Conservation (phyloP, 108 stramenopile genomes). For the Bacterosira constricta region DNA sequence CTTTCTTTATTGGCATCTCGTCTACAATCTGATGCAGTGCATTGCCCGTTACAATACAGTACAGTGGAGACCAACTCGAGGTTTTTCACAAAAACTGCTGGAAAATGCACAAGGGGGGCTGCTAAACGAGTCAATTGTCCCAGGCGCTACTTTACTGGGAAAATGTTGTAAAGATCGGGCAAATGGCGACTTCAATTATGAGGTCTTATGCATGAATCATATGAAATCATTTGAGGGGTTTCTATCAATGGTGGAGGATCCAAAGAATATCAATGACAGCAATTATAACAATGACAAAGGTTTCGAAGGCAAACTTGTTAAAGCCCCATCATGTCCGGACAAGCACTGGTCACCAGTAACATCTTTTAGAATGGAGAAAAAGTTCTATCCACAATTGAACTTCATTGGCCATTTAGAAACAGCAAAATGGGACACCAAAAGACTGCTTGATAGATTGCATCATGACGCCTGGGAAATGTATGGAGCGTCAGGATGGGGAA, state of each 20-base stretch:
- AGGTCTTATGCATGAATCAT: conserved; percentile 10
- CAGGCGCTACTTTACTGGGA: no score
- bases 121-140: no score
- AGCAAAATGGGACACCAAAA: neutral
- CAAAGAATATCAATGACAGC: neutral
- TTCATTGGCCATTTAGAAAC: neutral
- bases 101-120: no score
- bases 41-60: no score
- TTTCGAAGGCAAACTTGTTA: neutral
- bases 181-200: neutral
- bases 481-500: neutral
- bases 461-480: neutral
- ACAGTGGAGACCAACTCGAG: no score
- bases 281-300: neutral
- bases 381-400: neutral
- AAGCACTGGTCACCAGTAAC: neutral
- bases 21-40: no score
- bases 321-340: neutral
- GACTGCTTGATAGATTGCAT: neutral
- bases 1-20: no score
- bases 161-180: neutral
- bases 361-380: neutral
- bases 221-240: conserved; percentile 6
- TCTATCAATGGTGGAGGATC: neutral
- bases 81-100: no score